Conservation (phyloP, 352 stramenopile genomes). For the Phytophthora pisi region DNA sequence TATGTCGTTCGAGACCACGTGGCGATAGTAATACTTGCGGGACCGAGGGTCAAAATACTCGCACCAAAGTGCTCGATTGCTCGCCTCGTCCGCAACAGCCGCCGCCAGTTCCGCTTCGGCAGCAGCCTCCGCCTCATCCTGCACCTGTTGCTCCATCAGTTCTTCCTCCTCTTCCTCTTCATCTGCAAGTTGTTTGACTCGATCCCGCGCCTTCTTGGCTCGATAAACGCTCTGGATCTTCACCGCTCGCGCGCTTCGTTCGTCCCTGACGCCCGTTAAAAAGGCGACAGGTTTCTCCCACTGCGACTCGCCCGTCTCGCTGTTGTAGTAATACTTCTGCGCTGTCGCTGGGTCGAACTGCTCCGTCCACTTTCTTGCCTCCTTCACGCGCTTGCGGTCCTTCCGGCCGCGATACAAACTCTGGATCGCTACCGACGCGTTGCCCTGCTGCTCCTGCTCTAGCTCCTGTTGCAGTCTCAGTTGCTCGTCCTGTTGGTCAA, state of each 20-base stretch:
- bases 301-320: constrained; percentile 37
- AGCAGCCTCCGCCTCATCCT: constrained; percentile 13
- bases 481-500: neutral
- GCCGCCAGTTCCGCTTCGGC: constrained; percentile 7
- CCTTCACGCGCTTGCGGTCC: constrained; percentile 29
- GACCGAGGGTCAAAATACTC: constrained; percentile 56
- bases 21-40: constrained; percentile 37
- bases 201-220: constrained; percentile 45
- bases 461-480: neutral
- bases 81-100: neutral
- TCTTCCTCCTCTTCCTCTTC: constrained; percentile 36
- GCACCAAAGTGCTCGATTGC: constrained; percentile 31
- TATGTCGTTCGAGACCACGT: constrained; percentile 35
- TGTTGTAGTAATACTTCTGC: constrained; percentile 63
- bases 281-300: constrained; percentile 55
- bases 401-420: constrained; percentile 38
- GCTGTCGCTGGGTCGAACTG: constrained; percentile 49
- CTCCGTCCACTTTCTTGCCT: constrained; percentile 47
- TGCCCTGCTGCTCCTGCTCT: constrained; percentile 6
- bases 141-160: constrained; percentile 16
- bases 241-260: constrained; percentile 42
- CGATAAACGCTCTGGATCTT: constrained; percentile 66
- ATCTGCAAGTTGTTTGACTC: constrained; percentile 36
- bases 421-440: constrained; percentile 37
- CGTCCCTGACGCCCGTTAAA: constrained; percentile 34